Base-by-base conservation (phyloP, 495 filamentous ascomycete species). In the Sordaria brevicollis region DNA sequence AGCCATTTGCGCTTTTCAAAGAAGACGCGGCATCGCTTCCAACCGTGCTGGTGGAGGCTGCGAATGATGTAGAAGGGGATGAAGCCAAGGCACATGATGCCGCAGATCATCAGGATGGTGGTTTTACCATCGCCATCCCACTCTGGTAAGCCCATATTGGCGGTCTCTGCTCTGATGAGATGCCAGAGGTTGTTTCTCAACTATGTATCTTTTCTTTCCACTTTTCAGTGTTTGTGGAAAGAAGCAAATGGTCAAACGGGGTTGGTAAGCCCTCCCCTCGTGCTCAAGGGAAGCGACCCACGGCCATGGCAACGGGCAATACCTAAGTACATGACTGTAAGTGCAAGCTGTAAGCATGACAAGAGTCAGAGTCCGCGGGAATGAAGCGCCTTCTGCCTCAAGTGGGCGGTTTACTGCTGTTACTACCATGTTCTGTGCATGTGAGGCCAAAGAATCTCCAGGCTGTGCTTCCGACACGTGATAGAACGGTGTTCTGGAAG, bases 251-350 rank as follows among this genome's bases (percentile, higher is more conserved):
- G 25, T 31, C 37, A 36, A 34, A 8, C 35, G 34, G 73, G 65
- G 2, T 68, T 69, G 3, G 72, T 65, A 4, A 78, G 62, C 35
- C 75, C 71, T 29, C 72, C 35, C 75, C 71, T 29, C 72, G 77
- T 25, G 70, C 62, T 31, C 75, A 35, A 11, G 74, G 57, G 2
- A 74, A 62, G 35, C 72, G 70, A 35, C 76, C 75, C 36, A 41
- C 67, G 13, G 74, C 34, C 68, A 4, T 70, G 37, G 39, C 71
- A 78, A 33, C 71, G 65, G 37, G 66, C 72, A 38, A 74, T 1
- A 57, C 11, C 17, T n/a, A n/a, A n/a, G n/a, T n/a, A n/a, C n/a
- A n/a, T 17, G 11, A 57, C 11, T 3, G 49, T 15, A 17, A 13
- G 33, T 62, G 33, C 49, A 25, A 62, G 25, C 21, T 62, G 49